Evolutionary conservation across 2,329 filamentous ascomycete genomes (phyloP), one percentile per base, ranked within the genome.

Genomic region (Truncatella angustata): DNA sequence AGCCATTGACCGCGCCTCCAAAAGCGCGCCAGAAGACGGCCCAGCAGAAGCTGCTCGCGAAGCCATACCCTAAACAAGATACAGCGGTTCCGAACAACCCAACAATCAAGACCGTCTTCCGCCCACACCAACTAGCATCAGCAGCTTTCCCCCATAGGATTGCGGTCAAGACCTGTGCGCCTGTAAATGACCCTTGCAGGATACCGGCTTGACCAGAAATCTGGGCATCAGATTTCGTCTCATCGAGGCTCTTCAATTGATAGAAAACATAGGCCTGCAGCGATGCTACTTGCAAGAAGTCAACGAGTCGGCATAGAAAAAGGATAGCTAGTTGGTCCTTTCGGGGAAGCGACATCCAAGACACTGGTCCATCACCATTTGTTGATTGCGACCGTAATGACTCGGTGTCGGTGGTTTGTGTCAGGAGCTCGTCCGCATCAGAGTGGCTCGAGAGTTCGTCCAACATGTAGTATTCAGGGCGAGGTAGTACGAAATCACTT

Each of bases 221-320:
- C 43, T 73, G 67, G 21, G 75, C 66, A 51, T 81, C 76, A 14
- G 77, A 73, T 12, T 80, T 66, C 0, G 77, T 80, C 2, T 78
- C 78, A 54, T 74, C 67, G 64, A 91, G 88, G 4, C 82, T 85
- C 59, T 82, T 84, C 12, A 91, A 79, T 67, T 90, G 86, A 68
- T 88, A 90, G 70, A 88, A 91, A 64, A 91, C 80, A 65, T 90
- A 91, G 37, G 84, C 80, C 62, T 87, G 81, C 30, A 88, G 67
- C 2, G 80, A 85, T 5, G 86, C 87, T 54, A 90, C 81, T 4
- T 88, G 87, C 34, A 92, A 70, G 42, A 88, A 89, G 64, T 91
- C 88, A 7, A 87, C 87, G 6, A 91, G 72, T 14, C 88, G 83
- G 44, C 85, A 83, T 23, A 90, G 72, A 10, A 86, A 88, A 20